These are phyloP conservation scores for Botrytis byssoidea DNA, from an alignment of 2,329 filamentous ascomycete species.

Conservation along the genomic window DNA sequence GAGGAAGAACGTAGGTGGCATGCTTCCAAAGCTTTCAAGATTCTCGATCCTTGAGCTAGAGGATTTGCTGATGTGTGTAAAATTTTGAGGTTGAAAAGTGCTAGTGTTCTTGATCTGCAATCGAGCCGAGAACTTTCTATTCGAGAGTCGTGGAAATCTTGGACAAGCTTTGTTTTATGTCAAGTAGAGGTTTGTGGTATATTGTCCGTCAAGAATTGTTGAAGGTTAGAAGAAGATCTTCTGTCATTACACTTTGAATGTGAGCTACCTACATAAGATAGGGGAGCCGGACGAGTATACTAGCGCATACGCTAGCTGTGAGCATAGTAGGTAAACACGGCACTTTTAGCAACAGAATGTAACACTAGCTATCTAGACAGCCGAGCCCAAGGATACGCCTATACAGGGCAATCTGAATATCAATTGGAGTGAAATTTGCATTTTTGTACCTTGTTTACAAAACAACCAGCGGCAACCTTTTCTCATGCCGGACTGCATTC, in stretches of 20 bases:
- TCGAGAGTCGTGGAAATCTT: too few relatives aligned
- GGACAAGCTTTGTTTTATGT: too few relatives aligned
- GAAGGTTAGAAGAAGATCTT: not conserved
- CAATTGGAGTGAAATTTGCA: not conserved
- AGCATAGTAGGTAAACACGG: not conserved
- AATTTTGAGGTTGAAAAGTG: not conserved
- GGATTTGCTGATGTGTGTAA: not conserved
- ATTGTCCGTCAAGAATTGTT: too few relatives aligned
- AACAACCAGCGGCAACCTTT: not conserved
- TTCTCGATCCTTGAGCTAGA: not conserved
- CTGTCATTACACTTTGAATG: not conserved
- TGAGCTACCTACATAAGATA: not conserved
- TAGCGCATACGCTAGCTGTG: too few relatives aligned
- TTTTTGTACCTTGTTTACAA: not conserved
- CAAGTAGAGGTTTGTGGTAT: too few relatives aligned
- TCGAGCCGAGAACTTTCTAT: not conserved
- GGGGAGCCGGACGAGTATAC: too few relatives aligned
- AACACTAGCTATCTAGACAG: too few relatives aligned
- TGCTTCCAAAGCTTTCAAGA: not conserved
- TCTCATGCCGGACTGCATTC: not conserved
- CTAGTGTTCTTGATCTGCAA: not conserved
- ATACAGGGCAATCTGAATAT: not conserved
- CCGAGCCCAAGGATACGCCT: not conserved
- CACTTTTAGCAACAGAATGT: not conserved
- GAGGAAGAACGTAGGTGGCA: not conserved